These are phyloP conservation scores for Ganoderma lingzhi DNA, from an alignment of 1,284 basidiomycete genomes.

Conservation along the genomic window DNA sequence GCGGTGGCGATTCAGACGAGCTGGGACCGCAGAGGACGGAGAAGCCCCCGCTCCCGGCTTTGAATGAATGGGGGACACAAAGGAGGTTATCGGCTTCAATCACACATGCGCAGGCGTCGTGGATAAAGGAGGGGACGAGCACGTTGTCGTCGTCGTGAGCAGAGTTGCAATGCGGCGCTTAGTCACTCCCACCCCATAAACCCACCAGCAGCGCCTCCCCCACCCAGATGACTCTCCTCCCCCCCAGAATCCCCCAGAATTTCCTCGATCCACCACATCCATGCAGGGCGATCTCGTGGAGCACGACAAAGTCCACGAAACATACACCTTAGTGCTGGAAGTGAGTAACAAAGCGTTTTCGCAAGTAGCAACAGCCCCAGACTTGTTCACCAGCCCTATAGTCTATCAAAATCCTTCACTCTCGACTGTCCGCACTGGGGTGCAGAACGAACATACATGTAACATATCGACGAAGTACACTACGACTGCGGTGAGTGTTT, in stretches of 20 bases:
- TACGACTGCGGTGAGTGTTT: background rate
- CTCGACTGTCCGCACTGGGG: background rate
- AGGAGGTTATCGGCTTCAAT: constrained; percentile 35
- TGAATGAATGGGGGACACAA: constrained; percentile 28
- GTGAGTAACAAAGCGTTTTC: background rate
- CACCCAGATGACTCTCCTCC: background rate
- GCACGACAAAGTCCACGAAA: background rate
- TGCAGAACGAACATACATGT: background rate
- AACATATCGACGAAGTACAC: background rate
- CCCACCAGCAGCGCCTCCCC: background rate
- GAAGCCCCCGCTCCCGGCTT: constrained; percentile 25
- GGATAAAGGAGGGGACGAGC: constrained; percentile 30
- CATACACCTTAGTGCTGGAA: background rate
- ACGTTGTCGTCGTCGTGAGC: constrained; percentile 36
- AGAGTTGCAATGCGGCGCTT: constrained; percentile 32
- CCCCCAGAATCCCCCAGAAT: constrained; percentile 2
- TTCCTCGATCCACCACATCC: background rate
- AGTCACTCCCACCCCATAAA: constrained; percentile 21
- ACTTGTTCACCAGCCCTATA: background rate
- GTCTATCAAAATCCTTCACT: background rate
- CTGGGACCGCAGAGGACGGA: constrained; percentile 5
- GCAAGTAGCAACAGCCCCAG: background rate
- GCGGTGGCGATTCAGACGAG: constrained; percentile 17
- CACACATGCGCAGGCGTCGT: constrained; percentile 35
- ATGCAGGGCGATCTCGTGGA: background rate